Base-by-base conservation (phyloP, 2,329 filamentous ascomycete genomes). In the Rhynchosporium agropyri region DNA sequence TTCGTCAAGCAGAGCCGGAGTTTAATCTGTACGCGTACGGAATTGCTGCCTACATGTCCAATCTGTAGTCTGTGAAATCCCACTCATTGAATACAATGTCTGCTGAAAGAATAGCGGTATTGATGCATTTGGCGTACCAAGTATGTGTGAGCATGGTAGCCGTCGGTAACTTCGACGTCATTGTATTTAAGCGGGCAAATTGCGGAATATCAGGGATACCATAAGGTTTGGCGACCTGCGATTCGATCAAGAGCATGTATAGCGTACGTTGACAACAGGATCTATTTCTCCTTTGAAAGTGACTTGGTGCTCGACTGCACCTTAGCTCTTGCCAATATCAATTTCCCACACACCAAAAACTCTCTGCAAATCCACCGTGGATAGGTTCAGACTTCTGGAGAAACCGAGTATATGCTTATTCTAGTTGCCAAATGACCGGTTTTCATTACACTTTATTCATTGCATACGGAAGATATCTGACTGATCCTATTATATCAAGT, bases 31-130 rank as follows among this genome's bases (percentile, higher is more conserved):
- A 88, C 0, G 79, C 81, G 0, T 81, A 82, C 3, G 20, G 20
- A 20, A 86, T 82, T 29, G 83, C 84, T 5, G 85, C 85, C 68
- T 88, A 88, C 26, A 88, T 82, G 62, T 85, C 80, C 2, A 88
- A 80, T 58, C 81, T 79, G 72, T 87, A 88, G 63, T 88, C 84
- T 38, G 79, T 80, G 74, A 88, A 87, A 15, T 84, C 84, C 79
- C 82, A 88, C 67, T 84, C 79, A 70, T 88, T 87, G 68, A 86
- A 80, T 65, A 88, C 87, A 66, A 88, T 81, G 67, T 88, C 84
- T 2, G 85, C 84, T 5, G 85, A 84, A 5, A 87, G 77, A n/a
- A 88, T 79, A 3, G 85, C 85, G 2, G 80, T 87, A 73, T 87
- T 87, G 74, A 88, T 85, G 64, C 87, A 85, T 71, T 88, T 88